phyloP scores from a whole-genome alignment of 305 asterid genomes.

The Solanum chacoense region DNA sequence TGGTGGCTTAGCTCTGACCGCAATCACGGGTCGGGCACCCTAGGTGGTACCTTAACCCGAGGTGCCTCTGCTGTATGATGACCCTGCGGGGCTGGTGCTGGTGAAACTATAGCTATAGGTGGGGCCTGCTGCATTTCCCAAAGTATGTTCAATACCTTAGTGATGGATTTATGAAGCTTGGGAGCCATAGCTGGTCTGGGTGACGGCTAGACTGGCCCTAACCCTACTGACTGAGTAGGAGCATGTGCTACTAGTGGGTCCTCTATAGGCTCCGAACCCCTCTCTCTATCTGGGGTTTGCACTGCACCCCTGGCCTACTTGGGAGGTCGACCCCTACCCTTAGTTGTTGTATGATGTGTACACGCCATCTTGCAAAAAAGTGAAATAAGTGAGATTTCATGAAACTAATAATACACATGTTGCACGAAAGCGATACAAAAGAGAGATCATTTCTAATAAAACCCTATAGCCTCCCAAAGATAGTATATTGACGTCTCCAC shows the following conservation, averaged over 20 bases:
- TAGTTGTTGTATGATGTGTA: neutral
- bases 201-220: neutral
- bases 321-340: neutral
- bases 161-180: neutral
- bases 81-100: neutral
- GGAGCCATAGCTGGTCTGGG: neutral
- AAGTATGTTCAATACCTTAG: neutral
- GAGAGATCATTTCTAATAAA: neutral
- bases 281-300: neutral
- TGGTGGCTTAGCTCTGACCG: neutral
- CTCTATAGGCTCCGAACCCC: neutral
- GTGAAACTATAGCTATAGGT: neutral
- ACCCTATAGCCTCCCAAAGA: neutral
- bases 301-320: neutral
- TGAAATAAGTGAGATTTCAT: neutral
- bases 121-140: neutral
- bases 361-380: neutral
- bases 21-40: neutral
- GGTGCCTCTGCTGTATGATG: neutral
- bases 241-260: neutral
- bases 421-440: too few species aligned
- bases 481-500: neutral
- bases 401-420: neutral
- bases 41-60: neutral
- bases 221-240: neutral